phyloP scores from a whole-genome alignment of 331 rosid genomes.

The Spiraea crenata region DNA sequence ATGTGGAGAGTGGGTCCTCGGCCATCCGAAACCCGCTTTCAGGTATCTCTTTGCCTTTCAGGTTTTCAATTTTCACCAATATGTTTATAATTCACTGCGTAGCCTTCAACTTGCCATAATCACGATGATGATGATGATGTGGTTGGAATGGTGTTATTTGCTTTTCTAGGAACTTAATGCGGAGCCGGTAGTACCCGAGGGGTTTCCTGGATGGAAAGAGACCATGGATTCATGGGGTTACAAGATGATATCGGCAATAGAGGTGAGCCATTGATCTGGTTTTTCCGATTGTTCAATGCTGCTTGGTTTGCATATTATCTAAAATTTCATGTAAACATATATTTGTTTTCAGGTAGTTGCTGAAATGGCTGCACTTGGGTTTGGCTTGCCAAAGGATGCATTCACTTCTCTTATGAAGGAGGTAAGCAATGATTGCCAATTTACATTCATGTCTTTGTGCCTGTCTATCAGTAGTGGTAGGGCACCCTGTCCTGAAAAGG shows the following conservation, averaged over 20 bases:
- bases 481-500: no score
- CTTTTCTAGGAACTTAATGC: constrained; percentile 77
- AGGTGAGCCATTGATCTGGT: constrained; percentile 38
- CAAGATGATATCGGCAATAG: constrained; percentile 84
- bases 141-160: neutral
- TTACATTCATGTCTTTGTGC: neutral
- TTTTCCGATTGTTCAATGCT: constrained; percentile 4
- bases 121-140: neutral
- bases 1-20: constrained; percentile 97
- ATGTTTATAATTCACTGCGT: neutral
- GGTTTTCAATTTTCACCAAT: neutral
- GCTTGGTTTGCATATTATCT: constrained; percentile 13
- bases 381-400: constrained; percentile 86
- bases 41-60: constrained; percentile 43
- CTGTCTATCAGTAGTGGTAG: neutral
- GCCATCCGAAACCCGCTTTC: constrained; percentile 66
- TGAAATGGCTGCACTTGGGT: constrained; percentile 96
- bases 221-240: constrained; percentile 95
- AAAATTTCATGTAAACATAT: constrained; percentile 5
- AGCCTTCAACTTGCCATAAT: constrained; percentile 12
- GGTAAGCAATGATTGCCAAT: constrained; percentile 36
- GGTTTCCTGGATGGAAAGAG: constrained; percentile 84
- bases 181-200: constrained; percentile 87
- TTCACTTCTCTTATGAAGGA: constrained; percentile 89
- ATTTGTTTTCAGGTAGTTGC: constrained; percentile 68